Evolutionary conservation across 192 early-diverging fungal genomes (phyloP).

Genomic region (Phlyctochytrium bullatum): DNA sequence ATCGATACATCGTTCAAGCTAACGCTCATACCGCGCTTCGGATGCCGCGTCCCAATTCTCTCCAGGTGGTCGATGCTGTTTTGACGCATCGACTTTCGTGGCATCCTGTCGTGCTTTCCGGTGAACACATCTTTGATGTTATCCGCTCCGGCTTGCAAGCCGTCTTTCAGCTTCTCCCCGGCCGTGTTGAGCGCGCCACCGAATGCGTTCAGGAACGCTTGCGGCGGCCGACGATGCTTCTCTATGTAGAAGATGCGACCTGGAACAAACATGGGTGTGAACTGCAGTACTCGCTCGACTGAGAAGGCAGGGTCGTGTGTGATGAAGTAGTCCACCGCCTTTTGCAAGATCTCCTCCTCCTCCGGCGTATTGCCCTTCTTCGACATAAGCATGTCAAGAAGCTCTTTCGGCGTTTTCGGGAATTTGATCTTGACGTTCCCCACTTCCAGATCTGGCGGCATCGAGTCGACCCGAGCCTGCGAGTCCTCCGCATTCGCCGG

Average conservation of each 20-base stretch:
- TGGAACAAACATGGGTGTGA: slow-evolving; percentile 24
- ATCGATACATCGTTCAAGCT: background rate
- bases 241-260: slow-evolving; percentile 30
- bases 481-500: background rate
- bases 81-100: no score
- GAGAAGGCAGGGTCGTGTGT: background rate
- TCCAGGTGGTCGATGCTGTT: background rate
- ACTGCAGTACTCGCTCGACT: background rate
- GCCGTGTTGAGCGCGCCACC: background rate
- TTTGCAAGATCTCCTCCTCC: background rate
- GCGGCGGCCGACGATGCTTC: slow-evolving; percentile 12
- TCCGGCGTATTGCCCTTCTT: background rate
- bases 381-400: background rate
- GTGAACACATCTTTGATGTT: background rate
- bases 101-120: no score
- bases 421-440: background rate
- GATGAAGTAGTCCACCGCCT: background rate
- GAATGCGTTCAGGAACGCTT: background rate
- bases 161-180: background rate
- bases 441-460: no score
- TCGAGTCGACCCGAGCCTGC: no score
- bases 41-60: background rate
- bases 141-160: background rate
- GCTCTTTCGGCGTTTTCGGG: background rate
- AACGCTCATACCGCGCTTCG: background rate